Base-by-base conservation (phyloP, 345 rosid species). In the Rhodamnia argentea region DNA sequence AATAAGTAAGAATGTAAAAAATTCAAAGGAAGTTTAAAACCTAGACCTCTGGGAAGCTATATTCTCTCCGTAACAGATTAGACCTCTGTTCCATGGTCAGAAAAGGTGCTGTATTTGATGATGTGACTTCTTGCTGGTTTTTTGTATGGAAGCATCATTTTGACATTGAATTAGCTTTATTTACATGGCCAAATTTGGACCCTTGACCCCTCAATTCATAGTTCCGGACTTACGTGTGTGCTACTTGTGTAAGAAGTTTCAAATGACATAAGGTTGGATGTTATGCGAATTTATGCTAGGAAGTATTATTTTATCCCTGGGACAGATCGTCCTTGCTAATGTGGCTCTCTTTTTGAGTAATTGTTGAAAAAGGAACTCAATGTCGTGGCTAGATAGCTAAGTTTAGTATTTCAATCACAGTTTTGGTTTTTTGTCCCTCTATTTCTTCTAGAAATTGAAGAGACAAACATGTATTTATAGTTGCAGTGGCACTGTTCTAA, bases 271-370 rank as follows among this genome's bases (percentile, higher is more conserved):
- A 59, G 64, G 64, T 16, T 1, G 64, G 32, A 5, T 59, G 32
- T 59, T 22, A 53, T 56, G 26, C 7, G 59, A 22, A 56, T 59
- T 59, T 29, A 0, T n/a, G 70, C 70, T 13, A 59, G 32, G 32
- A n/a, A 59, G 18, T n/a, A n/a, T n/a, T 0, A 13, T 6, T n/a
- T n/a, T 59, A n/a, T 59, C 16, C 16, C 32, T 24, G 62, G 0
- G 70, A 59, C 32, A 59, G 32, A 59, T 59, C 8, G 6, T 59
- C 70, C 37, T 59, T 59, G 70, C 70, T 12, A 59, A 13, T n/a
- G 70, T 15, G 6, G 70, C 74, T 60, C 70, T 27, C 74, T n/a
- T 13, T 13, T n/a, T 59, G 32, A n/a, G 27, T 27, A 13, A 26
- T n/a, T 59, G 64, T 59, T 59, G 32, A 59, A 59, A 59, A n/a